Conservation (phyloP, 2,329 filamentous ascomycete species). For the Beauveria brongniartii region DNA sequence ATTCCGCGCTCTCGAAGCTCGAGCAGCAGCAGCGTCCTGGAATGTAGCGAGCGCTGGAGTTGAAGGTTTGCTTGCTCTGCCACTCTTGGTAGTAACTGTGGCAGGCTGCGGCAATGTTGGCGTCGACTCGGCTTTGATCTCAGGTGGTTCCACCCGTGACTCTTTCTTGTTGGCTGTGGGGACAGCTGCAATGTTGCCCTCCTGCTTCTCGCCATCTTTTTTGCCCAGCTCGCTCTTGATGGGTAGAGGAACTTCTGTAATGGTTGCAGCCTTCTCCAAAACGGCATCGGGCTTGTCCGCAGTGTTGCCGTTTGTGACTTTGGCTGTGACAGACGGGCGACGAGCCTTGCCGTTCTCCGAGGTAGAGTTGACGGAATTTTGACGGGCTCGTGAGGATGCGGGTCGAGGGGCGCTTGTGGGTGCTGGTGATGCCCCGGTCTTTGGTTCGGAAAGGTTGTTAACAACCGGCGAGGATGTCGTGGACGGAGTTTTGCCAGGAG, state of each 20-base stretch:
- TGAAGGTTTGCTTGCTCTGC: constrained; percentile 58
- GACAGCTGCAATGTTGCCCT: constrained; percentile 18
- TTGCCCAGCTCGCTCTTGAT: constrained; percentile 26
- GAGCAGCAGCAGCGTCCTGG: constrained; percentile 46
- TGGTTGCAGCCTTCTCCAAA: constrained; percentile 37
- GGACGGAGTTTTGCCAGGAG: constrained; percentile 55
- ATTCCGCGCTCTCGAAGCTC: constrained; percentile 43
- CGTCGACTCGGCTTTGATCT: constrained; percentile 38
- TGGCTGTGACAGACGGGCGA: constrained; percentile 53
- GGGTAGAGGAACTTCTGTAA: constrained; percentile 37
- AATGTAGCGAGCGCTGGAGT: constrained; percentile 54
- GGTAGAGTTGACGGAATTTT: constrained; percentile 61
- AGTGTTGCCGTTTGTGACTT: constrained; percentile 47
- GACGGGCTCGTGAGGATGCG: constrained; percentile 62
- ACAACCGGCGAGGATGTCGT: constrained; percentile 70
- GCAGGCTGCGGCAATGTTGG: constrained; percentile 30
- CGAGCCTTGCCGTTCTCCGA: constrained; percentile 46
- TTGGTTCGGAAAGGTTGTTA: constrained; percentile 56
- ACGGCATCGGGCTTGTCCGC: constrained; percentile 23
- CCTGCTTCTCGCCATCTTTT: constrained; percentile 25
- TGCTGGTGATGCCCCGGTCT: constrained; percentile 50
- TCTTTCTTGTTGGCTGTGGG: constrained; percentile 32
- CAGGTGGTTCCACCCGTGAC: constrained; percentile 29
- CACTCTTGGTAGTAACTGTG: constrained; percentile 55
- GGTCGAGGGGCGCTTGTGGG: constrained; percentile 51